phyloP scores from a whole-genome alignment of 805 yeast species.

The Blastobotrys chiropterorum region DNA sequence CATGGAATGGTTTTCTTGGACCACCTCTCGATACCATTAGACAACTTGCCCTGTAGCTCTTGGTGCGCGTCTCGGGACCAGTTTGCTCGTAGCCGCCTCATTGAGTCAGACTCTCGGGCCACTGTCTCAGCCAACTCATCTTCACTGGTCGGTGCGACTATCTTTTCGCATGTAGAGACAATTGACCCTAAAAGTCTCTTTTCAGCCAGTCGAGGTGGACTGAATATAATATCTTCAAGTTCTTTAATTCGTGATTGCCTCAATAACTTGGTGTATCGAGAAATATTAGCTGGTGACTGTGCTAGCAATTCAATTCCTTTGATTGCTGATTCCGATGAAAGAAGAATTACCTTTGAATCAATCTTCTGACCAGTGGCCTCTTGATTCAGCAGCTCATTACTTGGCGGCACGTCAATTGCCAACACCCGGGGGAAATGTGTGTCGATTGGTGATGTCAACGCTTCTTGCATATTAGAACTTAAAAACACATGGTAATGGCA shows the following conservation, averaged over 20 bases:
- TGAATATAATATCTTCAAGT: conserved; percentile 18
- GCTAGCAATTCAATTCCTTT: conserved; percentile 23
- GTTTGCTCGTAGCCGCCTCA: conserved; percentile 18
- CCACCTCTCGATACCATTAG: conserved; percentile 22
- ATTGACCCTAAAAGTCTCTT: conserved; percentile 22
- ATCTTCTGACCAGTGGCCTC: neutral
- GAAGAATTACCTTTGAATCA: conserved; percentile 11
- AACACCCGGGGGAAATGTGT: conserved; percentile 20
- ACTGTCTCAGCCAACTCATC: conserved; percentile 6
- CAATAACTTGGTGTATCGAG: conserved; percentile 20
- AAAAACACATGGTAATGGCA: conserved; percentile 27
- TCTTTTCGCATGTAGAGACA: conserved; percentile 24
- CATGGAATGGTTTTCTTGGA: conserved; percentile 26
- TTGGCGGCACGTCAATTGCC: conserved; percentile 11
- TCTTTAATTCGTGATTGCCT: conserved; percentile 21
- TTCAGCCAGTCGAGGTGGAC: conserved; percentile 10
- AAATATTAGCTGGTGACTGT: conserved; percentile 24
- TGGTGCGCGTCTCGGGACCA: conserved; percentile 35
- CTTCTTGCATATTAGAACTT: conserved; percentile 16
- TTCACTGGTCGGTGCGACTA: conserved; percentile 17
- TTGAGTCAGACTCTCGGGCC: conserved; percentile 13
- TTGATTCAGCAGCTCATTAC: neutral
- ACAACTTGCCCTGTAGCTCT: conserved; percentile 32
- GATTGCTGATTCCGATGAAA: conserved; percentile 19
- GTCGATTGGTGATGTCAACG: conserved; percentile 14